A percentile compares a stretch with the other conserved stretches of the same genome.
phyloP scores from a whole-genome alignment of 768 basidiomycete genomes.

The Agaricus sinodeliciosus region DNA sequence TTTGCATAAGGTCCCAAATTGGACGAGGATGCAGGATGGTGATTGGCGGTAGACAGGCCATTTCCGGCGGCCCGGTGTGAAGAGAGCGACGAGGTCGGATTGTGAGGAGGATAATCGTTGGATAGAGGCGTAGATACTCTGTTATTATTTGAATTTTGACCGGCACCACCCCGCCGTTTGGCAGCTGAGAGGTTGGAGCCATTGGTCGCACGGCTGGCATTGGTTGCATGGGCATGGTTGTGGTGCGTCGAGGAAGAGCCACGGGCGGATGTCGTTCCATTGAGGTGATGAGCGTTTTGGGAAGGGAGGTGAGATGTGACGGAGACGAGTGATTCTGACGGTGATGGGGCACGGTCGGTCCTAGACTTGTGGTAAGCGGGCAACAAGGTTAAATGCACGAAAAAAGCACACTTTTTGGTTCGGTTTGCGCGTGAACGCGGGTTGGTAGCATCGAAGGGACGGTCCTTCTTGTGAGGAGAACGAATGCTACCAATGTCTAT shows the following conservation, averaged over 20 bases:
- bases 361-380: conserved; percentile 24
- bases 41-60: conserved; percentile 13
- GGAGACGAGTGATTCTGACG: conserved; percentile 68
- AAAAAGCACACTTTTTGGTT: conserved; percentile 51
- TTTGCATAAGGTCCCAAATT: conserved; percentile 9
- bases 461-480: conserved; percentile 61
- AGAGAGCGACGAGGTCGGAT: conserved; percentile 19
- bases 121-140: conserved; percentile 32
- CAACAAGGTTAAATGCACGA: conserved; percentile 3
- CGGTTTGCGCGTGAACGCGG: conserved; percentile 48
- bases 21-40: conserved; percentile 20
- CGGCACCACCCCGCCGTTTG: conserved; percentile 36
- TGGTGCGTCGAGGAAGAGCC: conserved; percentile 17
- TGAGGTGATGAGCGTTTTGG: conserved; percentile 25
- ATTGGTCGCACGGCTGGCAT: conserved; percentile 7
- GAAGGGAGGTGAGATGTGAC: conserved; percentile 57
- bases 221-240: conserved; percentile 1
- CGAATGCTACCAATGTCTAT: conserved; percentile 38
- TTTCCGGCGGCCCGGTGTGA: conserved; percentile 23
- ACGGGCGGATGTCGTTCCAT: conserved; percentile 18
- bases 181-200: conserved; percentile 18
- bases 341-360: conserved; percentile 59
- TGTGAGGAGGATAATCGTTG: conserved; percentile 27
- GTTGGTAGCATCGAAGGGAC: conserved; percentile 28
- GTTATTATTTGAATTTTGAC: conserved; percentile 23